These are phyloP conservation scores for Oryza meyeriana DNA, from an alignment of 176 grass and related monocot genomes.

Conservation along the genomic window DNA sequence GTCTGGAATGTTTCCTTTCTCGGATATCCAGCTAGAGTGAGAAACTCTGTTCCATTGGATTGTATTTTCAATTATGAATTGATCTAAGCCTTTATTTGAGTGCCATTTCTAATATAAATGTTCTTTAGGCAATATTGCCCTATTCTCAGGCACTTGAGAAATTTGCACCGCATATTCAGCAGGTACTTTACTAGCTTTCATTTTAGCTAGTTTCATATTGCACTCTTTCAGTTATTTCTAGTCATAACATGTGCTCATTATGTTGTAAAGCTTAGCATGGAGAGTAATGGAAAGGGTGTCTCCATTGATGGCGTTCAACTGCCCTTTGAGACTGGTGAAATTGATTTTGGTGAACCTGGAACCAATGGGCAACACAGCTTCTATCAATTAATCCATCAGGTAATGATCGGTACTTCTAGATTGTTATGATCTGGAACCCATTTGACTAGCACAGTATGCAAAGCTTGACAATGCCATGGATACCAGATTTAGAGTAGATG, in stretches of 20 bases:
- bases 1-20: conserved; percentile 99
- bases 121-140: conserved; percentile 83
- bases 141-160: conserved; percentile 98
- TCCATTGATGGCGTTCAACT: conserved; percentile 84
- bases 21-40: conserved; percentile 88
- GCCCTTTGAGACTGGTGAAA: conserved; percentile 81
- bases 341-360: conserved; percentile 99
- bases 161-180: conserved; percentile 95
- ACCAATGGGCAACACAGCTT: conserved; percentile 99
- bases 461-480: conserved; percentile 2
- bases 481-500: background rate
- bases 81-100: background rate
- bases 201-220: background rate
- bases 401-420: conserved; percentile 23
- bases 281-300: conserved; percentile 99
- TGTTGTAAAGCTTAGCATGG: conserved; percentile 91
- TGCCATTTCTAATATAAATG: background rate
- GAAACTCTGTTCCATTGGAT: background rate
- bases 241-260: conserved; percentile 19
- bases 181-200: conserved; percentile 56
- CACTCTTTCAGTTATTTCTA: conserved; percentile 26
- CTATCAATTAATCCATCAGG: conserved; percentile 99
- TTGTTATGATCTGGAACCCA: background rate
- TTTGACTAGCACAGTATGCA: background rate
- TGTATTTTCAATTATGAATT: conserved; percentile 15